These are phyloP conservation scores for Pyrrhoderma noxium DNA, from an alignment of 1,284 basidiomycete genomes.

Conservation along the genomic window DNA sequence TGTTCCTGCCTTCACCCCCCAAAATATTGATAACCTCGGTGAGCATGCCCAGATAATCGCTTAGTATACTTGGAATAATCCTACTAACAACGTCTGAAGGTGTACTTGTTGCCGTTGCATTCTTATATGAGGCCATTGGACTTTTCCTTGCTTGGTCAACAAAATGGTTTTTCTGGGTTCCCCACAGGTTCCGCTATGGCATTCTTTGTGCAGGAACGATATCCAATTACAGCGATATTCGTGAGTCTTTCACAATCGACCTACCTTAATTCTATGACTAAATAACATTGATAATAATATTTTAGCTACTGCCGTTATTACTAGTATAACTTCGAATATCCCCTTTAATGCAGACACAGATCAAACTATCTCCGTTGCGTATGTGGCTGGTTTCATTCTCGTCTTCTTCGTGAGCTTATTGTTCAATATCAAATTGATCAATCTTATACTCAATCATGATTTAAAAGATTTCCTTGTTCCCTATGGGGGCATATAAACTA, in stretches of 20 bases:
- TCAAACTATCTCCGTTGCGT: slow-evolving; percentile 55
- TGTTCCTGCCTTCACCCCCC: slow-evolving; percentile 59
- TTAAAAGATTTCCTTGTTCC: slow-evolving; percentile 53
- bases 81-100: slow-evolving; percentile 29
- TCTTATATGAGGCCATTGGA: slow-evolving; percentile 49
- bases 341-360: slow-evolving; percentile 48
- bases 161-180: slow-evolving; percentile 69
- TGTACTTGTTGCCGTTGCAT: slow-evolving; percentile 47
- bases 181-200: slow-evolving; percentile 64
- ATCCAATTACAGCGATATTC: slow-evolving; percentile 60
- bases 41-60: slow-evolving; percentile 14
- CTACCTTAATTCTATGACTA: no score
- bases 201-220: slow-evolving; percentile 60
- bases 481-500: slow-evolving; percentile 44
- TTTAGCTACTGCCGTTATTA: slow-evolving; percentile 55
- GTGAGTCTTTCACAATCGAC: slow-evolving; percentile 29
- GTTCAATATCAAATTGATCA: background rate
- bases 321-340: slow-evolving; percentile 42
- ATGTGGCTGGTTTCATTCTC: slow-evolving; percentile 42
- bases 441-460: background rate
- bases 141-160: slow-evolving; percentile 48
- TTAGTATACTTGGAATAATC: background rate
- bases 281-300: background rate
- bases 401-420: slow-evolving; percentile 39
- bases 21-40: slow-evolving; percentile 62